Base-by-base conservation (phyloP, 805 yeast species). In the Starmerella potacharoeniae region DNA sequence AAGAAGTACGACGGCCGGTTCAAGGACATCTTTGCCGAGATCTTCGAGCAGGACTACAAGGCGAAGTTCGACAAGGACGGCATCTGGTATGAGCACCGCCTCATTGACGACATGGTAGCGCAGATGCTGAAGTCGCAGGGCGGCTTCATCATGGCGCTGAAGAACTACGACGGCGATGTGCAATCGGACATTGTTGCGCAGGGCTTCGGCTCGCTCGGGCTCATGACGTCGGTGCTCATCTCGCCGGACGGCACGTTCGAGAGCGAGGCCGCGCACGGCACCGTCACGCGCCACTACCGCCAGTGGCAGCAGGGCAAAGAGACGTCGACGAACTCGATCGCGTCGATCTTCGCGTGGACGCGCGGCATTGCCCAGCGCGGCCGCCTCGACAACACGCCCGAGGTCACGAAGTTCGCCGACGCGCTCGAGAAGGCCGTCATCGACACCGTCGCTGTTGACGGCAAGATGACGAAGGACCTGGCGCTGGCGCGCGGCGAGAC, bases 201-300 rank as follows among this genome's bases (percentile, higher is more conserved):
- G 74, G 97, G 97, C 40, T 91, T 91, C 65, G 97, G 97, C 40
- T 90, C 97, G 17, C 77, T 91, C 62, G 97, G 97, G 44, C 78
- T 91, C 64, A 91, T 91, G 97, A 89, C 97, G 35, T 91, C 97
- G 3, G 95, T 88, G n/a, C 79, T 91, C 64, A 81, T 89, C 67
- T 82, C 97, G n/a, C 95, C 97, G 51, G 97, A 91, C 71, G 97
- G 97, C 30, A 83, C 96, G 13, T 90, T 87, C 70, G 97, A 91
- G 76, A 76, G 89, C 54, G 97, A 91, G 76, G 97, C 97, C 57
- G 97, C 97, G n/a, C 97, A 91, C 70, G 97, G 97, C 55, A 91
- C 97, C 13, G 97, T 91, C 64, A 91, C 97, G 48, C 86, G 97
- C 75, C 97, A 91, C 71, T 91, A 78, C 75, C 85, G 97, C 76